These are phyloP conservation scores for Salvia splendens DNA, from an alignment of 257 asterid species.

Conservation along the genomic window DNA sequence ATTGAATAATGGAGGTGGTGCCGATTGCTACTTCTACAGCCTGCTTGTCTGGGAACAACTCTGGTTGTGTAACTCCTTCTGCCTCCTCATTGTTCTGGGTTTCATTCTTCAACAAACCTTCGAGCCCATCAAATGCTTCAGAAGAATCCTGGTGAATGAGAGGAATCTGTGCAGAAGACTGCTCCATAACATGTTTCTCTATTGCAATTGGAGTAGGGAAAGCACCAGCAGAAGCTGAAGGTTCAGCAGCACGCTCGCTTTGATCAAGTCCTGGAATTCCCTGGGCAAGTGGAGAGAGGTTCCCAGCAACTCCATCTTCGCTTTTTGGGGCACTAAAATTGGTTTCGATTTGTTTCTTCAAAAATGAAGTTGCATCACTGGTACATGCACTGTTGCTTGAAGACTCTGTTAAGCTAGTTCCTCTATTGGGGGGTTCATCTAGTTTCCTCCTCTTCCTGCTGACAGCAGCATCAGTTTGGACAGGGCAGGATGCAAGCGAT, in stretches of 20 bases:
- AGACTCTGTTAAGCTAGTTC: conserved; percentile 44
- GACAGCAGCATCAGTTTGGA: conserved; percentile 37
- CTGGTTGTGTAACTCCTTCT: conserved; percentile 29
- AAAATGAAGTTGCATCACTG: conserved; percentile 50
- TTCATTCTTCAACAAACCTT: conserved; percentile 41
- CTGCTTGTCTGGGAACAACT: conserved; percentile 33
- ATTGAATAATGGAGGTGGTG: conserved; percentile 24
- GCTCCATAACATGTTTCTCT: conserved; percentile 43
- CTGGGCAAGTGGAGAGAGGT: conserved; percentile 28
- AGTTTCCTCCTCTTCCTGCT: conserved; percentile 55
- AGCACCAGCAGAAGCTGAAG: conserved; percentile 31
- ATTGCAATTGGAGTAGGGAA: conserved; percentile 28
- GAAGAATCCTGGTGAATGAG: conserved; percentile 37
- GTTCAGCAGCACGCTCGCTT: conserved; percentile 25
- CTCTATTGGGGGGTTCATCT: conserved; percentile 40
- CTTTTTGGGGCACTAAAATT: conserved; percentile 37
- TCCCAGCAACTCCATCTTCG: conserved; percentile 33
- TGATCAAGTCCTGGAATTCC: conserved; percentile 37
- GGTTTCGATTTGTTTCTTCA: conserved; percentile 35
- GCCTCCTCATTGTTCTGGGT: conserved; percentile 31
- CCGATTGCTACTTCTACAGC: conserved; percentile 33
- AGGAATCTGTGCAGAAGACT: conserved; percentile 31
- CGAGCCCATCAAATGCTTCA: conserved; percentile 42
- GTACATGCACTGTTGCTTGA: conserved; percentile 28
- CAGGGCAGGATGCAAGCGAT: conserved; percentile 37